A percentile compares a stretch with the other conserved stretches of the same genome.
Conservation (phyloP, 164 flowering plant genomes). For the Protea cynaroides region DNA sequence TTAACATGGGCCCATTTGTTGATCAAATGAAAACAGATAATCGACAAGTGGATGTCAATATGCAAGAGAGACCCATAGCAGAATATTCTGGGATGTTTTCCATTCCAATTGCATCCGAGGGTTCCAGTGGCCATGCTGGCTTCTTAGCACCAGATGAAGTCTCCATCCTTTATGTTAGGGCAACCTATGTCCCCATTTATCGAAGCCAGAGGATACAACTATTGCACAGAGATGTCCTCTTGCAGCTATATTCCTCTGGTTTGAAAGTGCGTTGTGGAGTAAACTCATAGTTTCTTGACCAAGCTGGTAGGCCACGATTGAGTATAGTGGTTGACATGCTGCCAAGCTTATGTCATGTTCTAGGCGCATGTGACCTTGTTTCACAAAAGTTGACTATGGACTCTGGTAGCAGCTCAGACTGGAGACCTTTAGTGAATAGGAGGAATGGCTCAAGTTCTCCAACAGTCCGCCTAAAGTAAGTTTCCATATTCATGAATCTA, state of each 20-base stretch:
- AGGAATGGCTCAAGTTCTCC: slow-evolving; percentile 50
- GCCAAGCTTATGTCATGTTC: slow-evolving; percentile 49
- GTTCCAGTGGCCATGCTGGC: slow-evolving; percentile 26
- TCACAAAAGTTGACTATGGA: slow-evolving; percentile 45
- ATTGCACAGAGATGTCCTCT: slow-evolving; percentile 34
- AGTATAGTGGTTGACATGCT: slow-evolving; percentile 63
- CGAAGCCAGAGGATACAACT: slow-evolving; percentile 48
- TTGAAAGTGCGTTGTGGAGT: slow-evolving; percentile 75
- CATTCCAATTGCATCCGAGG: slow-evolving; percentile 20
- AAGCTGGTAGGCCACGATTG: slow-evolving; percentile 74
- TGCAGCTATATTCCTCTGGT: slow-evolving; percentile 45
- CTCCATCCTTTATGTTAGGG: slow-evolving; percentile 42
- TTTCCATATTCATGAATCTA: slow-evolving; percentile 4
- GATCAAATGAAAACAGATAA: slow-evolving; percentile 33
- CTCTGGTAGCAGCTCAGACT: slow-evolving; percentile 74
- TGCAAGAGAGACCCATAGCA: slow-evolving; percentile 31
- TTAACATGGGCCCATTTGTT: slow-evolving; percentile 38
- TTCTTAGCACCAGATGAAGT: slow-evolving; percentile 64
- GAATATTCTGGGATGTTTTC: slow-evolving; percentile 23
- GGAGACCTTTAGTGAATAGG: slow-evolving; percentile 66
- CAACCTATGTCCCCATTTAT: slow-evolving; percentile 35
- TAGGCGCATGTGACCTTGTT: slow-evolving; percentile 58
- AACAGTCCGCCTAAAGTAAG: slow-evolving; percentile 75
- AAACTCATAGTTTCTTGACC: slow-evolving; percentile 53
- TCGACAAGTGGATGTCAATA: slow-evolving; percentile 21